phyloP scores from a whole-genome alignment of 768 basidiomycete species.

The Mycena epipterygia region DNA sequence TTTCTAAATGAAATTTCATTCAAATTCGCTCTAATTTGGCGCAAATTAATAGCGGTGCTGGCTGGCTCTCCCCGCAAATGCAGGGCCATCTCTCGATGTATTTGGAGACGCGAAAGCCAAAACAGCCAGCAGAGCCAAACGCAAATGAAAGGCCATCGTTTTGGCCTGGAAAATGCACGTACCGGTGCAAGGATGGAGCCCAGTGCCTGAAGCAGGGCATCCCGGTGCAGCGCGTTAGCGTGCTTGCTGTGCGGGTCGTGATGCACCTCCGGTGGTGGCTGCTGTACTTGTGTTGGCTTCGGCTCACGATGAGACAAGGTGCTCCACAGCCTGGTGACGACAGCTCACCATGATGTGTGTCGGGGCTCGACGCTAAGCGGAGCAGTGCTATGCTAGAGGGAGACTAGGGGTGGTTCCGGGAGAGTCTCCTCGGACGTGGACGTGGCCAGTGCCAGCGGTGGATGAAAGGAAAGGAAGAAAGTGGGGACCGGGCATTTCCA shows the following conservation, averaged over 20 bases:
- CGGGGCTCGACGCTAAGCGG: constrained; percentile 26
- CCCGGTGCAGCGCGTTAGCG: constrained; percentile 56
- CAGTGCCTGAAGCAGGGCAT: constrained; percentile 67
- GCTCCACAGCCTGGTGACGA: constrained; percentile 18
- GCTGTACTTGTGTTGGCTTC: constrained; percentile 28
- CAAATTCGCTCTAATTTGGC: neutral
- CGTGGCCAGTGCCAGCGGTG: constrained; percentile 21
- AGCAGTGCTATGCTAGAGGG: constrained; percentile 1
- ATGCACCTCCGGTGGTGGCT: constrained; percentile 19
- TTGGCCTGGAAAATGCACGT: no score
- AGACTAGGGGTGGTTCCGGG: neutral
- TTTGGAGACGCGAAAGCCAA: no score
- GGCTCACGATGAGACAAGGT: neutral
- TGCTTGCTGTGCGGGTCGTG: constrained; percentile 39
- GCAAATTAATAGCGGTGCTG: neutral
- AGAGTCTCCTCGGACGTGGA: constrained; percentile 8
- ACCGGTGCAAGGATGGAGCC: constrained; percentile 75
- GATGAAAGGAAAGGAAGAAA: constrained; percentile 1
- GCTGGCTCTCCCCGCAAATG: no score
- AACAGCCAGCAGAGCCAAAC: no score
- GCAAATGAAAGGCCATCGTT: no score
- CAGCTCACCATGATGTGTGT: constrained; percentile 24
- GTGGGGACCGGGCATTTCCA: constrained; percentile 4
- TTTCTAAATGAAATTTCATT: constrained; percentile 54
- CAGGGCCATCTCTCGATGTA: no score